phyloP scores from a whole-genome alignment of 345 rosid species.

The Arabidopsis suecica region DNA sequence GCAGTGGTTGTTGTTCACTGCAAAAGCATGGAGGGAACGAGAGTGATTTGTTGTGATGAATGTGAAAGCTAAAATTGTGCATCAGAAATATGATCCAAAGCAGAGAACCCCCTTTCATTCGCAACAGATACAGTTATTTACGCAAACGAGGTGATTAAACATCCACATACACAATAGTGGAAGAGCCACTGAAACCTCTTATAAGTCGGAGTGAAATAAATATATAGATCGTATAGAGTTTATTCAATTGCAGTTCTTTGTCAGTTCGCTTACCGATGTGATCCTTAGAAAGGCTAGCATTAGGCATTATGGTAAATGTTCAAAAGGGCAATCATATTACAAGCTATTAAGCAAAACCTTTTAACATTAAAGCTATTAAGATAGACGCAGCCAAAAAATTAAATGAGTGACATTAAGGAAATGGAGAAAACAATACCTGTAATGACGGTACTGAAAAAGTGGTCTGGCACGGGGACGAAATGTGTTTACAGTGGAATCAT shows the following conservation, averaged over 20 bases:
- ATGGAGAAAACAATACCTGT: constrained; percentile 57
- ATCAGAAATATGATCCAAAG: constrained; percentile 31
- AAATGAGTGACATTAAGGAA: constrained; percentile 4
- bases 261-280: constrained; percentile 20
- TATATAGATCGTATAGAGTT: constrained; percentile 13
- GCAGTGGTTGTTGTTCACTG: constrained; percentile 98
- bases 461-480: constrained; percentile 92
- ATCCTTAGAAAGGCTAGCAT: constrained; percentile 26
- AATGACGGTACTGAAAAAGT: constrained; percentile 97
- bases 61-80: constrained; percentile 23
- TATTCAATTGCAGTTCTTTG: constrained; percentile 25
- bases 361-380: constrained; percentile 13
- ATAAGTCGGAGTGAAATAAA: constrained; percentile 28
- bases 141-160: background rate
- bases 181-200: constrained; percentile 30
- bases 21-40: constrained; percentile 41
- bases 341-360: constrained; percentile 17
- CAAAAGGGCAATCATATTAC: constrained; percentile 31
- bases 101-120: constrained; percentile 26
- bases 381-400: constrained; percentile 1
- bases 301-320: constrained; percentile 22
- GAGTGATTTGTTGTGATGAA: constrained; percentile 32
- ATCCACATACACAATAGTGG: constrained; percentile 25
- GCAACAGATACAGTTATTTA: constrained; percentile 33
- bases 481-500: constrained; percentile 83